Percentiles rank a stretch among this genome's conserved stretches.
These are phyloP conservation scores for Mycena galericulata DNA, from an alignment of 768 basidiomycete species.

Conservation along the genomic window DNA sequence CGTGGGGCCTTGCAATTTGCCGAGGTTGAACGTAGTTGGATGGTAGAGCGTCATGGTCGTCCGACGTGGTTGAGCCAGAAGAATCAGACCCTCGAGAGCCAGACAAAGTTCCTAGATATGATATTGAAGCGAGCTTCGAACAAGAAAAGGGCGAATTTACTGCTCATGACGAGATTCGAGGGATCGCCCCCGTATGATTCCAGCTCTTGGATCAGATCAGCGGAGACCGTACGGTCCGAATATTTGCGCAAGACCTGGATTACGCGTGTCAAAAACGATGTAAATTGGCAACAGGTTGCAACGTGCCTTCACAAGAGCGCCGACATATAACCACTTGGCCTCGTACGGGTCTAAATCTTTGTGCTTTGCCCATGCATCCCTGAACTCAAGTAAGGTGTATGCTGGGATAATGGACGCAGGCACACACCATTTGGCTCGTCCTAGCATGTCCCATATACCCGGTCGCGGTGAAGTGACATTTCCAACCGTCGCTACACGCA, in stretches of 20 bases:
- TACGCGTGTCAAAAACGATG: neutral
- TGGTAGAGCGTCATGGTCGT: conserved; percentile 41
- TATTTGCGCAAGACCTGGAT: conserved; percentile 83
- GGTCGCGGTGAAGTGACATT: conserved; percentile 86
- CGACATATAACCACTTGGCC: conserved; percentile 92
- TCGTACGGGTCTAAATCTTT: conserved; percentile 82
- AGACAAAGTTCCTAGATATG: conserved; percentile 54
- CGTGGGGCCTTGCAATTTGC: conserved; percentile 36
- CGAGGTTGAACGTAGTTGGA: conserved; percentile 39
- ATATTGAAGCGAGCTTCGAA: neutral
- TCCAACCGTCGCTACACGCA: conserved; percentile 81
- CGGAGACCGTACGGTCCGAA: conserved; percentile 84
- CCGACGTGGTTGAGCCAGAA: conserved; percentile 73
- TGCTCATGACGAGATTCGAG: conserved; percentile 71
- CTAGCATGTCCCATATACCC: conserved; percentile 91
- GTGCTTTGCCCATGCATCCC: conserved; percentile 97
- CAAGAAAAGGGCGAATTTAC: conserved; percentile 51
- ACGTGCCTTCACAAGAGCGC: conserved; percentile 83
- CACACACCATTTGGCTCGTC: conserved; percentile 91
- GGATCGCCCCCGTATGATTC: conserved; percentile 82
- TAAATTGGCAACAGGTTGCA: neutral
- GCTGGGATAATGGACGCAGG: conserved; percentile 4
- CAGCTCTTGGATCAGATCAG: conserved; percentile 80
- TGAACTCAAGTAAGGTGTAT: conserved; percentile 42
- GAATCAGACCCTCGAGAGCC: conserved; percentile 70